A percentile compares a stretch with the other conserved stretches of the same genome.
phyloP scores from a whole-genome alignment of 2,329 filamentous ascomycete genomes.

The Sporothrix humicola region DNA sequence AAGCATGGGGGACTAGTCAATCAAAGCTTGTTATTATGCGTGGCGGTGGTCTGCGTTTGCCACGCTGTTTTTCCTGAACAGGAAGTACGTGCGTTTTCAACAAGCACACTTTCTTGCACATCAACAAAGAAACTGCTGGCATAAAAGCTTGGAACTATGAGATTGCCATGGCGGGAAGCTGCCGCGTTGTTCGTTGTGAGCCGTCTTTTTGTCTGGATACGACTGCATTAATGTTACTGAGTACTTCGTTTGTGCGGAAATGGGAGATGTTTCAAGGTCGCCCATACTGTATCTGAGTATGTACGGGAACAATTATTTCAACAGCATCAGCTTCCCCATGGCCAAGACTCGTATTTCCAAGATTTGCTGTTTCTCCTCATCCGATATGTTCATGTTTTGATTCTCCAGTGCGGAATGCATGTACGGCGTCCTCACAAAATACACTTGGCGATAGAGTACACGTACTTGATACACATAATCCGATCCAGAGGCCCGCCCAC shows the following conservation, averaged over 20 bases:
- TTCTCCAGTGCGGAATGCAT: neutral
- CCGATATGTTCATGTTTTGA: neutral
- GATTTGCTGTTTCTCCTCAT: too few species aligned
- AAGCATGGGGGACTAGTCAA: neutral
- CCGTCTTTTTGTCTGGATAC: neutral
- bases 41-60: constrained; percentile 14
- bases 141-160: neutral
- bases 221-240: neutral
- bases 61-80: neutral
- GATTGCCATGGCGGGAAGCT: neutral
- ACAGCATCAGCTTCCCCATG: neutral
- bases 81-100: neutral
- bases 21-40: neutral
- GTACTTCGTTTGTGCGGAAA: neutral
- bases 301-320: neutral
- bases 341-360: neutral
- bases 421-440: too few species aligned
- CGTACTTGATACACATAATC: too few species aligned
- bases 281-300: neutral
- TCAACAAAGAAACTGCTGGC: neutral
- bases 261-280: neutral
- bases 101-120: neutral
- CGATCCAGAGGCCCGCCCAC: too few species aligned
- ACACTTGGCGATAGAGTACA: too few species aligned
- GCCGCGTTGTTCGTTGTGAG: too few species aligned